Evolutionary conservation across 1,284 basidiomycete genomes (phyloP).

Genomic region (Apiotrichum sp.): DNA sequence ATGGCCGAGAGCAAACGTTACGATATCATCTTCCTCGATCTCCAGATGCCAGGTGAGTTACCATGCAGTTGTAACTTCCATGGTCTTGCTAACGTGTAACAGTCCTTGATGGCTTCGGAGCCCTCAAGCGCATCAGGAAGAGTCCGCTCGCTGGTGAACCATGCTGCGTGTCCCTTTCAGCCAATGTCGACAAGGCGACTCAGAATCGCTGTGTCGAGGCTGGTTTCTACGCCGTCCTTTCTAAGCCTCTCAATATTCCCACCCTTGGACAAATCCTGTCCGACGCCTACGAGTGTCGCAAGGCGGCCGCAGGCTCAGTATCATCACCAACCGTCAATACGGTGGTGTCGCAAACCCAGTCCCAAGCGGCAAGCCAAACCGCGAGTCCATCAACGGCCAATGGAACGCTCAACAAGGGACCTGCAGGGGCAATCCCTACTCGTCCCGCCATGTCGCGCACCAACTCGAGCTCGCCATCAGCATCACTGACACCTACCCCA

Average conservation of each 20-base stretch:
- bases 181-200: conserved; percentile 38
- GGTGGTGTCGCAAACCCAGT: no score
- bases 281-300: conserved; percentile 14
- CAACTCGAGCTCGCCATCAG: no score
- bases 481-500: no score
- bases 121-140: conserved; percentile 24
- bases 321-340: no score
- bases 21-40: conserved; percentile 41
- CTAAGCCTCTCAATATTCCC: conserved; percentile 39
- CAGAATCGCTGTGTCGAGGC: conserved; percentile 23
- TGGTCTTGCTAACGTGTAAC: conserved; percentile 3
- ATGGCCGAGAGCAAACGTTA: conserved; percentile 29
- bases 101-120: conserved; percentile 35
- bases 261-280: conserved; percentile 20
- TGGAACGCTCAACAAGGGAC: no score
- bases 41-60: conserved; percentile 39
- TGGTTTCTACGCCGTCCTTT: conserved; percentile 34
- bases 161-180: conserved; percentile 38
- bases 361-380: no score
- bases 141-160: conserved; percentile 35
- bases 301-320: neutral
- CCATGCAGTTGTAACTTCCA: no score
- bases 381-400: no score
- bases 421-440: no score
- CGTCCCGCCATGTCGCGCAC: no score